These are phyloP conservation scores for Hypoxylon trugodes DNA, from an alignment of 495 filamentous ascomycete species.

Conservation along the genomic window DNA sequence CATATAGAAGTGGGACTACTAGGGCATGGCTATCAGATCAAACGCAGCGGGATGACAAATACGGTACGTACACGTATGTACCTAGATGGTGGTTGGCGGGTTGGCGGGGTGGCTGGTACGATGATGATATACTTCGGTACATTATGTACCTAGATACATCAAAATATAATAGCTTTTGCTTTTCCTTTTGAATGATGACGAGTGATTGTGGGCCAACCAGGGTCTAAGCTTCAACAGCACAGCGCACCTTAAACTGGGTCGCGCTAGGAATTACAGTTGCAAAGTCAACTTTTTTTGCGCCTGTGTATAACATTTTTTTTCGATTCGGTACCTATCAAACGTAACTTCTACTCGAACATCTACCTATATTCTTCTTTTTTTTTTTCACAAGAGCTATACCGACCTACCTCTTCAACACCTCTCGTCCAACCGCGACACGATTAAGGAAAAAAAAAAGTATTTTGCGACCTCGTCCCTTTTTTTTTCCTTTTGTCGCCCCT, in stretches of 20 bases:
- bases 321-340: slow-evolving; percentile 2
- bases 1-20: neutral
- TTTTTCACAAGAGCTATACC: too few relatives aligned
- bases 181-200: slow-evolving; percentile 14
- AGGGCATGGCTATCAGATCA: neutral
- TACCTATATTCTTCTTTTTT: too few relatives aligned
- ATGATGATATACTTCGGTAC: too few relatives aligned
- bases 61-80: slow-evolving; percentile 28
- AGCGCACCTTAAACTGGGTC: slow-evolving; percentile 42
- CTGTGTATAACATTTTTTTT: slow-evolving; percentile 17
- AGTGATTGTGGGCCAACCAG: slow-evolving; percentile 36
- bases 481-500: neutral
- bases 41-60: slow-evolving; percentile 19
- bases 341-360: slow-evolving; percentile 3
- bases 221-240: slow-evolving; percentile 24
- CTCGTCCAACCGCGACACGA: neutral
- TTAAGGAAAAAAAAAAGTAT: slow-evolving; percentile 3
- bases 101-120: too few relatives aligned
- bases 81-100: neutral
- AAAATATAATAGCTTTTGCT: slow-evolving; percentile 4
- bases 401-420: neutral
- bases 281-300: slow-evolving; percentile 28
- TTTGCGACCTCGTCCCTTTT: neutral
- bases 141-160: neutral
- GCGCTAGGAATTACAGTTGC: slow-evolving; percentile 8